These are phyloP conservation scores for Trichosporon faecale DNA, from an alignment of 1,284 basidiomycete species.

Conservation along the genomic window DNA sequence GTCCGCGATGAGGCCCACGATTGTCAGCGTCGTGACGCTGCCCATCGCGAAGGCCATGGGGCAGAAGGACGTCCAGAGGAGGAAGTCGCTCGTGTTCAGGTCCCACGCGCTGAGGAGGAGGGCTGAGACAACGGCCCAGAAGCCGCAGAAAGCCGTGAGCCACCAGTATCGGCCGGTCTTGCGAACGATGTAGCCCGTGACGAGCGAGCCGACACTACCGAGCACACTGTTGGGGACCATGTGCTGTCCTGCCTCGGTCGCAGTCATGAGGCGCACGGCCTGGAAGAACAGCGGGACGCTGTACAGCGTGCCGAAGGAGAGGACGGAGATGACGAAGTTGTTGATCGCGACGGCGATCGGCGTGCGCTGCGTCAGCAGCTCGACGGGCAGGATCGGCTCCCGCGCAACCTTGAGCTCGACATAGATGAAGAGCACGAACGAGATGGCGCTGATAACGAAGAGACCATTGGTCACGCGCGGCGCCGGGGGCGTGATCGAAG, in stretches of 20 bases:
- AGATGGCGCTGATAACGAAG: constrained; percentile 60
- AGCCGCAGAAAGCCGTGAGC: constrained; percentile 50
- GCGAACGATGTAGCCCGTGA: constrained; percentile 81
- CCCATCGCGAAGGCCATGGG: constrained; percentile 30
- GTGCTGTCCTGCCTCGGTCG: constrained; percentile 73
- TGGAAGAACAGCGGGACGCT: constrained; percentile 83
- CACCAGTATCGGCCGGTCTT: constrained; percentile 74
- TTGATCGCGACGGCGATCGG: constrained; percentile 73
- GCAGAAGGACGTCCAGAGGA: constrained; percentile 22
- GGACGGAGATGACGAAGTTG: constrained; percentile 64
- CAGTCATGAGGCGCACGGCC: constrained; percentile 70
- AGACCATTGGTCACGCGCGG: constrained; percentile 64
- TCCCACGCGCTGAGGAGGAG: constrained; percentile 35
- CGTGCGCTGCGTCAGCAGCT: constrained; percentile 63
- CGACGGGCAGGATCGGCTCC: constrained; percentile 81
- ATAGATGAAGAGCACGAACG: constrained; percentile 62
- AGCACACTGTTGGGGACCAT: constrained; percentile 82
- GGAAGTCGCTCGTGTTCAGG: constrained; percentile 56
- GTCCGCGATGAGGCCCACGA: constrained; percentile 70
- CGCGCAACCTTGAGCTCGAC: constrained; percentile 70
- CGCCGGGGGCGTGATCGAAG: constrained; percentile 50
- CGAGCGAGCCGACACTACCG: constrained; percentile 73
- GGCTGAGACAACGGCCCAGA: constrained; percentile 29
- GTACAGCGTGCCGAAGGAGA: constrained; percentile 79
- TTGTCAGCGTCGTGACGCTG: constrained; percentile 41